phyloP scores from a whole-genome alignment of 306 rosid genomes.

The Casuarina cunninghamiana region DNA sequence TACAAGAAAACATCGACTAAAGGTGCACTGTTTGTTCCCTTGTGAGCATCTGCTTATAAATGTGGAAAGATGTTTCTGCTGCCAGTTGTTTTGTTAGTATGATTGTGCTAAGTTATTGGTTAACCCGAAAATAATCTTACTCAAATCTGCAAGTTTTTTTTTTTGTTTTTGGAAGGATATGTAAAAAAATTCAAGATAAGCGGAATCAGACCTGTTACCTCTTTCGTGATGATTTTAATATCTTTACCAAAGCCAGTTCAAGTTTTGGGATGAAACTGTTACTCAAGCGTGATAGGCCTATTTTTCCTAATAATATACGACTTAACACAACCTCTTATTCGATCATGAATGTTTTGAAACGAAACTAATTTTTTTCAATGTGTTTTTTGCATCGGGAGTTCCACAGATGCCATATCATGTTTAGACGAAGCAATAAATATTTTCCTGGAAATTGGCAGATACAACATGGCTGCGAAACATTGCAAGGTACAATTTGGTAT shows the following conservation, averaged over 20 bases:
- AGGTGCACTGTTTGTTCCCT: conserved; percentile 29
- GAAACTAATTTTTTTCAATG: not conserved
- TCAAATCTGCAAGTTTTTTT: not conserved
- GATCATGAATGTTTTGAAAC: not conserved
- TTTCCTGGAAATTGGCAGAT: conserved; percentile 48
- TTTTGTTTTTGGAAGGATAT: not conserved
- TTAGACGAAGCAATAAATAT: conserved; percentile 46
- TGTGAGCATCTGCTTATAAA: not conserved
- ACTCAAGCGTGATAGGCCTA: not conserved
- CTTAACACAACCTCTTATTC: not conserved
- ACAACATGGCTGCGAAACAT: conserved; percentile 47
- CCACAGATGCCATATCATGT: conserved; percentile 49
- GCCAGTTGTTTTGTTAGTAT: not conserved
- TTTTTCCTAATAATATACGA: not conserved
- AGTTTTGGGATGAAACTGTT: not conserved
- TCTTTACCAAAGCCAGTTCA: not conserved
- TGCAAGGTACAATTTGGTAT: conserved; percentile 38
- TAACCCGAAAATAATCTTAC: not conserved
- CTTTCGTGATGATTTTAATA: not conserved
- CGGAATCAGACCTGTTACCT: not conserved
- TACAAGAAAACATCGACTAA: conserved; percentile 46
- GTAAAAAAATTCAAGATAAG: not conserved
- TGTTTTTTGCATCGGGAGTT: not conserved
- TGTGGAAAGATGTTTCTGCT: not conserved
- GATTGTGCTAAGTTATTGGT: too few relatives aligned